Conservation (phyloP, 805 yeast genomes). For the Monosporozyma unispora region DNA sequence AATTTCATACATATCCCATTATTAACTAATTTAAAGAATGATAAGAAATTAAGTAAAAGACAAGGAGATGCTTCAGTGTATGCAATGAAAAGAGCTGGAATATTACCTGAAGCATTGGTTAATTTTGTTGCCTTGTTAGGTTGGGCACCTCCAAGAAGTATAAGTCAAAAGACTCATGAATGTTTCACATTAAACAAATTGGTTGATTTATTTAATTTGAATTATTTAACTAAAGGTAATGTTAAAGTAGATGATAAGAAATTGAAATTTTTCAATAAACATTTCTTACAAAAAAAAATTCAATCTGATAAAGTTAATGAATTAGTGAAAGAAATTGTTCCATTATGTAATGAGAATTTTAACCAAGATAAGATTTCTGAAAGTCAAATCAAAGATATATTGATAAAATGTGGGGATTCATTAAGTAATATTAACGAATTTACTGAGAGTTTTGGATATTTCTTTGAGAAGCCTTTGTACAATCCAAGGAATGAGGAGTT, state of each 20-base stretch:
- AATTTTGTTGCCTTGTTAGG: constrained; percentile 89
- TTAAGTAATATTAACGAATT: constrained; percentile 50
- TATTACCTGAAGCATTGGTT: constrained; percentile 76
- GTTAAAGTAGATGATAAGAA: constrained; percentile 82
- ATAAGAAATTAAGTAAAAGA: constrained; percentile 78
- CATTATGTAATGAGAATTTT: constrained; percentile 11
- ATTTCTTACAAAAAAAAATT: constrained; percentile 44
- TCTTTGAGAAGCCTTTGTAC: constrained; percentile 34
- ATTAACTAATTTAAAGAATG: constrained; percentile 54
- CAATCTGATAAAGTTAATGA: constrained; percentile 31
- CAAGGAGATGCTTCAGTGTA: constrained; percentile 71
- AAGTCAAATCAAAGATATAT: constrained; percentile 33
- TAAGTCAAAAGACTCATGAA: constrained; percentile 44
- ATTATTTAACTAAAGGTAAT: constrained; percentile 81
- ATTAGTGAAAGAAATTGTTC: constrained; percentile 30
- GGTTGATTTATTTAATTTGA: constrained; percentile 47
- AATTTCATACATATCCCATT: constrained; percentile 83
- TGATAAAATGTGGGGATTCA: constrained; percentile 40
- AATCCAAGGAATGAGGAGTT: neutral
- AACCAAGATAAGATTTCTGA: constrained; percentile 8
- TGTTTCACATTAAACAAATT: constrained; percentile 45
- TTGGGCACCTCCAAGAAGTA: constrained; percentile 74
- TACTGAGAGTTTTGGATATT: constrained; percentile 37
- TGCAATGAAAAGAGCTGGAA: constrained; percentile 48
- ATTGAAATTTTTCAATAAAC: constrained; percentile 67